Conservation (phyloP, 441 rosid genomes). For the Raphanus hybrid region DNA sequence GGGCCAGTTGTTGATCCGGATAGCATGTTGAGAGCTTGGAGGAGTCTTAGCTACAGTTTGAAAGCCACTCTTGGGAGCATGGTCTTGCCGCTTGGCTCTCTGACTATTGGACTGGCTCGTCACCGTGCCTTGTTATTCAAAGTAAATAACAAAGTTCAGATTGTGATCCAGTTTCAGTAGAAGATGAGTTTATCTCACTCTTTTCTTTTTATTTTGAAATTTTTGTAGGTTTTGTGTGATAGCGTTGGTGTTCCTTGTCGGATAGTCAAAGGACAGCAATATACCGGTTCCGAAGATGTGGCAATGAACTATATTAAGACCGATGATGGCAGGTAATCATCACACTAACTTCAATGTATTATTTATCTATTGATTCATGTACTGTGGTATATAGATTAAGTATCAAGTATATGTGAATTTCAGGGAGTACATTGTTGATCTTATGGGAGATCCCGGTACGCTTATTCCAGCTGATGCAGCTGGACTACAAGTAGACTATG, state of each 20-base stretch:
- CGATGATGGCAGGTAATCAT: slow-evolving; percentile 89
- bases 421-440: slow-evolving; percentile 99
- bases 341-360: slow-evolving; percentile 18
- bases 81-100: slow-evolving; percentile 97
- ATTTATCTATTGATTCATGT: slow-evolving; percentile 29
- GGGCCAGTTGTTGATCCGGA: slow-evolving; percentile 88
- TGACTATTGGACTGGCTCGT: slow-evolving; percentile 94
- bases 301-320: slow-evolving; percentile 94
- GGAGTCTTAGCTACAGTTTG: slow-evolving; percentile 76
- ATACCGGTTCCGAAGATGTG: slow-evolving; percentile 88
- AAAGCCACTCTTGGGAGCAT: slow-evolving; percentile 91
- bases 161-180: slow-evolving; percentile 1
- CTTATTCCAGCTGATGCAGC: slow-evolving; percentile 93
- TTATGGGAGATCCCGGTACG: slow-evolving; percentile 98
- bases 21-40: slow-evolving; percentile 75
- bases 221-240: slow-evolving; percentile 86
- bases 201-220: slow-evolving; percentile 12
- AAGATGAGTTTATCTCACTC: slow-evolving; percentile 5
- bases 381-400: background rate
- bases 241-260: slow-evolving; percentile 85
- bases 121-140: slow-evolving; percentile 96
- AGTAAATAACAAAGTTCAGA: slow-evolving; percentile 47
- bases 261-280: slow-evolving; percentile 89
- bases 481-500: slow-evolving; percentile 68
- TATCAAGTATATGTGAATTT: slow-evolving; percentile 36